Conservation (phyloP, 371 early-diverging fungal species). For the Mortierella sp. region DNA sequence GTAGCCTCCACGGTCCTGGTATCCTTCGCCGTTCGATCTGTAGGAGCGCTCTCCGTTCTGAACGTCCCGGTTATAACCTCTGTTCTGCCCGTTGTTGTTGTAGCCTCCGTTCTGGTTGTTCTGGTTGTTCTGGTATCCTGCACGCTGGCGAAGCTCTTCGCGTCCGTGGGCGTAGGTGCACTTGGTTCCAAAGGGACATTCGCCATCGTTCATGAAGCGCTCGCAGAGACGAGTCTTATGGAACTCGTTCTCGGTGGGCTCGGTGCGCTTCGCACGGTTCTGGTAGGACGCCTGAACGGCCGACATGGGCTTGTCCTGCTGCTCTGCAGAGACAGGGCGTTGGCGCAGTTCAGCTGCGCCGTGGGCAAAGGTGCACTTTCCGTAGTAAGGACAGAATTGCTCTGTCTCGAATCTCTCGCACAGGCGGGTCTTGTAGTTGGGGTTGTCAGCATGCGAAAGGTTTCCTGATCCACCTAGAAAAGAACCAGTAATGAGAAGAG, state of each 20-base stretch:
- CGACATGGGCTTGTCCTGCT: conserved; percentile 49
- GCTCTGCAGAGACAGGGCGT: conserved; percentile 62
- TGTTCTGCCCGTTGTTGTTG: conserved; percentile 31
- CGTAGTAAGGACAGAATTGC: conserved; percentile 83
- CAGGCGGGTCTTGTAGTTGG: conserved; percentile 88
- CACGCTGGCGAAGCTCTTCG: conserved; percentile 66
- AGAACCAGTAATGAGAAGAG: neutral
- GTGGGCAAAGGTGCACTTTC: conserved; percentile 92
- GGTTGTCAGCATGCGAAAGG: conserved; percentile 67
- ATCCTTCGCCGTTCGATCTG: conserved; percentile 34
- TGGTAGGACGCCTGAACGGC: conserved; percentile 46
- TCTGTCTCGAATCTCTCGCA: conserved; percentile 88
- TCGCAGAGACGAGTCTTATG: conserved; percentile 91
- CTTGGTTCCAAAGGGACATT: conserved; percentile 85
- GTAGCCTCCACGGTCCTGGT: conserved; percentile 45
- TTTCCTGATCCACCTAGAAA: conserved; percentile 35
- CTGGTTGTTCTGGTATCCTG: conserved; percentile 35
- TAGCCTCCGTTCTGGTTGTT: conserved; percentile 12
- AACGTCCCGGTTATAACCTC: conserved; percentile 15
- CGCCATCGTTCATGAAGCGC: conserved; percentile 80
- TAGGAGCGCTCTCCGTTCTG: conserved; percentile 49
- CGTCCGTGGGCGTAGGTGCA: conserved; percentile 88
- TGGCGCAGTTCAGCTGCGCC: conserved; percentile 80
- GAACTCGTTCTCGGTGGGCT: conserved; percentile 69
- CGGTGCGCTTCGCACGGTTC: conserved; percentile 32